Conservation (phyloP, 768 basidiomycete genomes). For the Brasilioporus rufonigricans region DNA sequence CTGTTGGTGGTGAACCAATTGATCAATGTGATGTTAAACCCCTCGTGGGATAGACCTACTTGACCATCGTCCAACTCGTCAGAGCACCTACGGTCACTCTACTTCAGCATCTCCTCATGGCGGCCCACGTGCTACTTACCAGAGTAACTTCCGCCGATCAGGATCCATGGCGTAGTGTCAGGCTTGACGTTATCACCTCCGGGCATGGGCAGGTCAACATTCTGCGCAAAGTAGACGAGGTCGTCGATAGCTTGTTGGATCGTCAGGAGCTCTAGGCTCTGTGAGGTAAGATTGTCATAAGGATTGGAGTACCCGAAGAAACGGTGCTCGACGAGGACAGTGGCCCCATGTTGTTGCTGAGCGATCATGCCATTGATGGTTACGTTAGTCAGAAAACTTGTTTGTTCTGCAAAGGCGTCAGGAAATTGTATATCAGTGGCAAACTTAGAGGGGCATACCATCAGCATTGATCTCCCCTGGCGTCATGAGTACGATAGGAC, state of each 20-base stretch:
- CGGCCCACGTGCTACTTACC: conserved; percentile 14
- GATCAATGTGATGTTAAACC: neutral
- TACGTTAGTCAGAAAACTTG: conserved; percentile 59
- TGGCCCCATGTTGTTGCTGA: conserved; percentile 61
- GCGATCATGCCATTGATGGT: conserved; percentile 66
- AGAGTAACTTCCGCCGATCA: conserved; percentile 44
- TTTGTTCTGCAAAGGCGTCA: conserved; percentile 21
- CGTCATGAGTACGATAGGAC: conserved; percentile 38
- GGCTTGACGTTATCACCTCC: conserved; percentile 56
- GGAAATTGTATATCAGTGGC: neutral
- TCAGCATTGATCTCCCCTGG: conserved; percentile 64
- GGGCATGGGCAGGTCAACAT: conserved; percentile 65
- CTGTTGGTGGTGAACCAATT: conserved; percentile 22
- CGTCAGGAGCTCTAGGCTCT: conserved; percentile 58
- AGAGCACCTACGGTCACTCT: conserved; percentile 30
- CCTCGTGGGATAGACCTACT: conserved; percentile 38
- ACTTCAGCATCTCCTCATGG: neutral
- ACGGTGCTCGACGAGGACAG: conserved; percentile 67
- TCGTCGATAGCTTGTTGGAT: conserved; percentile 77
- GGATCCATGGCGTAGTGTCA: conserved; percentile 42
- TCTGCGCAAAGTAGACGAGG: conserved; percentile 66
- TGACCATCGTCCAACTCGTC: conserved; percentile 68
- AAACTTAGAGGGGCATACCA: conserved; percentile 14
- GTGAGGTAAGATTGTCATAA: conserved; percentile 52
- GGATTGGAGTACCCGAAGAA: conserved; percentile 80